A percentile compares a stretch with the other conserved stretches of the same genome.
Conservation (phyloP, 768 basidiomycete genomes). For the Nidularia pulvinata region DNA sequence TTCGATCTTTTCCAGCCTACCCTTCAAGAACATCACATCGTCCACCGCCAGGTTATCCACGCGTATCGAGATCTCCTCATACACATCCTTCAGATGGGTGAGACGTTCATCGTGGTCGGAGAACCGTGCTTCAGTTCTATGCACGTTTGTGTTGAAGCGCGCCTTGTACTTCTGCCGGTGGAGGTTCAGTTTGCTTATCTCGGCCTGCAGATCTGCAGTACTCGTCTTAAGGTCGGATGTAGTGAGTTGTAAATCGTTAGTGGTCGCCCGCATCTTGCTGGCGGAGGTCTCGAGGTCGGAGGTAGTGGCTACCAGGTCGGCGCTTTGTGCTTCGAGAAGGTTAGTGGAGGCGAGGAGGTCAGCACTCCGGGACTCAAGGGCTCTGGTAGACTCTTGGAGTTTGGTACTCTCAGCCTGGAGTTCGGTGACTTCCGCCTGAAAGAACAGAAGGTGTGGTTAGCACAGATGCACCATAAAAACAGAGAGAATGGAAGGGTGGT, state of each 20-base stretch:
- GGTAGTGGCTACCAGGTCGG: too few relatives aligned
- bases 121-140: constrained; percentile 36
- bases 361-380: too few relatives aligned
- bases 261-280: too few relatives aligned
- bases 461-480: too few relatives aligned
- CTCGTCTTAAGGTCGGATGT: too few relatives aligned
- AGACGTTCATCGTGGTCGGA: constrained; percentile 36
- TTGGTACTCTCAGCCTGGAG: too few relatives aligned
- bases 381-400: too few relatives aligned
- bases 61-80: constrained; percentile 29
- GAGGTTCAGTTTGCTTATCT: constrained; percentile 33
- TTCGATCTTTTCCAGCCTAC: constrained; percentile 1
- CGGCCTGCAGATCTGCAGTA: constrained; percentile 15
- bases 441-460: too few relatives aligned
- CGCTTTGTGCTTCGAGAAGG: not conserved
- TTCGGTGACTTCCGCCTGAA: too few relatives aligned
- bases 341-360: not conserved
- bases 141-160: constrained; percentile 37
- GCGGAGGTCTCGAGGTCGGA: too few relatives aligned
- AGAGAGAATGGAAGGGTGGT: too few relatives aligned
- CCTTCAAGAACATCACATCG: constrained; percentile 10
- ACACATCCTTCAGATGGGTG: constrained; percentile 33
- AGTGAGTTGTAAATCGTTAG: not conserved
- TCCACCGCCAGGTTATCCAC: constrained; percentile 23
- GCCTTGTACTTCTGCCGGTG: constrained; percentile 38